Base-by-base conservation (phyloP, 345 rosid genomes). In the Passiflora organensis region DNA sequence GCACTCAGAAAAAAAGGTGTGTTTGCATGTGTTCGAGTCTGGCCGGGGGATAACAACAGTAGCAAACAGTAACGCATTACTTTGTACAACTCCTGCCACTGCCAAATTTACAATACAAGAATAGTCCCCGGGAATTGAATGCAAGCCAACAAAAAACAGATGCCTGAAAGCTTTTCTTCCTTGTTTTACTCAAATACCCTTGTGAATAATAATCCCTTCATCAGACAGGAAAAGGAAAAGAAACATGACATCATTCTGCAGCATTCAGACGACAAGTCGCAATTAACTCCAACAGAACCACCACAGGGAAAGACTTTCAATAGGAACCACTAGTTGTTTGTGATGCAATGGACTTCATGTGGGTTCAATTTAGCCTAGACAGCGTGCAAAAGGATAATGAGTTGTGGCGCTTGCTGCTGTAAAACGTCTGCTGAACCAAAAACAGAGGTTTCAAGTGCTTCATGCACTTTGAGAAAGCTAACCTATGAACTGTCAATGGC, bases 1-100 rank as follows among this genome's bases (percentile, higher is more conserved):
- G 58, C 37, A 36, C 71, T 47, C 24, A 11, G 32, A 65, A 58
- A 63, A 72, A 68, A 36, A 22, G 71, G 42, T 53, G 55, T n/a
- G n/a, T 55, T 67, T 52, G 78, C 71, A 69, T 72, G 75, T 72
- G 82, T 80, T 63, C 12, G 66, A 56, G 62, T 21, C 75, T 69
- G 75, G 32, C 71, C 65, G 58, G 71, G 57, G 56, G 46, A 59
- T 48, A 56, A 43, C 68, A 39, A 28, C 55, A 56, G 58, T 62
- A 70, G 49, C 60, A 52, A 52, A 43, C 44, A 47, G 57, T 19
- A 22, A 55, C 45, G 62, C 66, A 55, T 55, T 65, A 55, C 41
- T 48, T 45, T 68, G 76, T 49, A 62, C 65, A 36, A 45, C 54
- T 42, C 59, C 71, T 75, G 73, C 59, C 70, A 53, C 56, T 48